Conservation (phyloP, 441 rosid species). For the Adansonia rubrostipa region DNA sequence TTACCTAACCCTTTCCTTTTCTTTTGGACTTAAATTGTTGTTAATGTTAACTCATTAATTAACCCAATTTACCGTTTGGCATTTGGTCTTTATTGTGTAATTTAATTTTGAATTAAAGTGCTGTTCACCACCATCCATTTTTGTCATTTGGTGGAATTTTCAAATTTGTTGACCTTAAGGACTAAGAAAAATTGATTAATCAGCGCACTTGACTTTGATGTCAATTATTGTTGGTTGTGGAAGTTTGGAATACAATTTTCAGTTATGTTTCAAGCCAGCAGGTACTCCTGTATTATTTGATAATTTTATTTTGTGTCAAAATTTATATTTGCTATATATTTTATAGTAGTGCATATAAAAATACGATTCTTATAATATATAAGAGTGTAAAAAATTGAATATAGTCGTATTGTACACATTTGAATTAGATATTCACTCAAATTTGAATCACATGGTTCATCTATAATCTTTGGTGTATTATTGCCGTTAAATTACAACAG, state of each 20-base stretch:
- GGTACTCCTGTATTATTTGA: background rate
- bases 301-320: too few species aligned
- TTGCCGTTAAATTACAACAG: background rate
- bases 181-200: background rate
- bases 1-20: background rate
- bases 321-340: too few species aligned
- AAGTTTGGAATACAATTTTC: background rate
- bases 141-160: background rate
- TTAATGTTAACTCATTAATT: background rate
- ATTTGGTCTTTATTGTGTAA: background rate
- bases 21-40: background rate
- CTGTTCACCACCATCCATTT: background rate
- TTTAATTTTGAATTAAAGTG: background rate
- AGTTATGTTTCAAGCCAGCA: background rate
- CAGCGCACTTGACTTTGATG: constrained; percentile 1
- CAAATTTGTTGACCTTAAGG: constrained; percentile 5
- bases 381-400: too few species aligned
- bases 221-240: background rate
- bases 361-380: too few species aligned
- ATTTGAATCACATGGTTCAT: too few species aligned
- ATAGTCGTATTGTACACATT: too few species aligned
- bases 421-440: background rate
- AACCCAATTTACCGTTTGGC: background rate
- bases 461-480: too few species aligned
- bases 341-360: too few species aligned